Base-by-base conservation (phyloP, 805 yeast genomes). In the Wickerhamomyces chaumierensis region DNA sequence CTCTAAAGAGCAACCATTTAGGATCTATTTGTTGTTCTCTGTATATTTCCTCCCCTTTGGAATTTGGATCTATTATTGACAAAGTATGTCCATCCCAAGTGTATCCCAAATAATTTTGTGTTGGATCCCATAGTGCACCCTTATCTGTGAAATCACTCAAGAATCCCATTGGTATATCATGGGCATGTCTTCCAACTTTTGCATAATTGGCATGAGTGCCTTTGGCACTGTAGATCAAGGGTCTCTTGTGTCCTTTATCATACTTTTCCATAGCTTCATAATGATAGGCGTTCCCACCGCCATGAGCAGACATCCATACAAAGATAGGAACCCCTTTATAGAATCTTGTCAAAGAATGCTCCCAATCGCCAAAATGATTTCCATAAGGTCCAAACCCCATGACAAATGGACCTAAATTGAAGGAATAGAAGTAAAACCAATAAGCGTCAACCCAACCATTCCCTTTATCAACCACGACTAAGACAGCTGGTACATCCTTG, bases 381-480 rank as follows among this genome's bases (percentile, higher is more conserved):
- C 98, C 98, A 65, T 81, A 92, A 0, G 98, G 98, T 0, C 98
- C 98, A 29, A 74, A 72, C 3, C 97, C 97, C 96, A 90, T 87
- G 9, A 90, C 96, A 61, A 79, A 90, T 0, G 98, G 96, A 0
- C 98, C 98, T 46, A 84, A 65, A 55, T 90, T 90, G 65, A 90
- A 90, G 2, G 95, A 81, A 56, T 92, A 90, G 55, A 90, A 90
- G 55, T 85, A 88, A 57, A 90, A 92, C 96, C 97, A 90, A 56
- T 74, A 90, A 0, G 96, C 85, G 56, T 90, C 98, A 0, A 88
- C 82, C 85, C 92, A 79, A 3, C 95, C 95, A 48, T 86, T 81
- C 2, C 95, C 96, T 55, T 87, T 88, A 53, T 90, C 96, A 1
- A 84, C 88, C 1, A 85, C 88, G 18, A 90, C 69, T 23, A 88